These are phyloP conservation scores for Fusarium hainanense DNA, from an alignment of 2,329 filamentous ascomycete genomes.

Conservation along the genomic window DNA sequence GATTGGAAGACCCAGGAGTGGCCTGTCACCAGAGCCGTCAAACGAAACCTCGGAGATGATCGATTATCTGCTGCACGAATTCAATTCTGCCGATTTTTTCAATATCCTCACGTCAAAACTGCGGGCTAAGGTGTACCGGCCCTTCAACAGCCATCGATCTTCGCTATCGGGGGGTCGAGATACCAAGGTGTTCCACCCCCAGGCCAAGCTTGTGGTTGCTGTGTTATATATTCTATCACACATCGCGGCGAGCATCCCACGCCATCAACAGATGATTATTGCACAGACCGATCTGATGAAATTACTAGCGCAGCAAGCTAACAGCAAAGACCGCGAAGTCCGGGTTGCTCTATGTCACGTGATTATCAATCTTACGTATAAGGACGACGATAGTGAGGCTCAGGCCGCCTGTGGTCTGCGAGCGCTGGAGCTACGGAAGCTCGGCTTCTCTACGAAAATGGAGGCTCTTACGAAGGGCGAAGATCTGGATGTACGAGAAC, in stretches of 20 bases:
- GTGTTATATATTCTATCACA: conserved; percentile 88
- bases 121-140: conserved; percentile 67
- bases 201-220: conserved; percentile 77
- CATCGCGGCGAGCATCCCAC: conserved; percentile 82
- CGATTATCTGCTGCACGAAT: conserved; percentile 79
- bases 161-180: conserved; percentile 50
- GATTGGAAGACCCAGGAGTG: conserved; percentile 69
- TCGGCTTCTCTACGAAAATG: conserved; percentile 77
- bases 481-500: conserved; percentile 84
- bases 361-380: conserved; percentile 85
- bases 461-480: conserved; percentile 72
- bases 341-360: conserved; percentile 84
- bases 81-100: conserved; percentile 80
- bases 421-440: conserved; percentile 72
- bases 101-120: conserved; percentile 84
- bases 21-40: conserved; percentile 62
- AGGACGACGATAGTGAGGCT: conserved; percentile 77
- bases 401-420: conserved; percentile 73
- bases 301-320: conserved; percentile 78
- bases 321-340: conserved; percentile 77
- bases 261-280: conserved; percentile 81
- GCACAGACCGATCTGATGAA: conserved; percentile 80
- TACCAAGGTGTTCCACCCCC: conserved; percentile 65
- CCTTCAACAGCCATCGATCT: conserved; percentile 58
- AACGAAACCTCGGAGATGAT: conserved; percentile 77